Percentiles rank a stretch among this genome's conserved stretches.
Evolutionary conservation across 148 eudicot genomes (phyloP).

Genomic region (Silene uniflora): DNA sequence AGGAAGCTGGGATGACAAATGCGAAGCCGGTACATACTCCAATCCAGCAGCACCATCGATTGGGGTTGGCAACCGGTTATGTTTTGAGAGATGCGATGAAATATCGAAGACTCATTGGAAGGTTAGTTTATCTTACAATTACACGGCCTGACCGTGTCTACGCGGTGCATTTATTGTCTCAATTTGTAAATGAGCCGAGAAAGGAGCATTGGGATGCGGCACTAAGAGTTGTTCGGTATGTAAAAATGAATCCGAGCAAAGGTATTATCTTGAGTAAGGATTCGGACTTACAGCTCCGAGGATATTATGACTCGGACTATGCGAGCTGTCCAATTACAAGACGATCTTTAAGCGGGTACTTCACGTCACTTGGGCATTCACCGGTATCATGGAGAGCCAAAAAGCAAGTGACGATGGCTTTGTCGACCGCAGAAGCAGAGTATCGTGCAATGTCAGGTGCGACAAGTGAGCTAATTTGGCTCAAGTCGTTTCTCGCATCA

Average conservation of each 20-base stretch:
- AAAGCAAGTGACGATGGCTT: background rate
- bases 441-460: background rate
- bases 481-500: background rate
- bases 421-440: conserved; percentile 1
- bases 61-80: background rate
- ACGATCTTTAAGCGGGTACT: background rate
- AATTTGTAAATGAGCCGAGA: background rate
- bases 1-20: background rate
- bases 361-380: background rate
- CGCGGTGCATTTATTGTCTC: background rate
- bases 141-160: background rate
- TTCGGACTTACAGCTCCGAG: background rate
- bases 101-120: background rate
- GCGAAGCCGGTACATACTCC: background rate
- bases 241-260: background rate
- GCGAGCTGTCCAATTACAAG: background rate
- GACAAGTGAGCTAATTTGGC: conserved; percentile 1
- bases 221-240: background rate
- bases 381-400: conserved; percentile 6
- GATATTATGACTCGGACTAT: conserved; percentile 2
- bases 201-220: background rate
- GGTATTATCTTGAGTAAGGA: background rate
- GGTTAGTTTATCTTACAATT: conserved; percentile 1
- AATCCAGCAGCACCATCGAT: background rate
- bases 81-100: background rate